Percentiles rank a stretch among this genome's conserved stretches.
Conservation (phyloP, 2,329 filamentous ascomycete species). For the Alternaria postmessia region DNA sequence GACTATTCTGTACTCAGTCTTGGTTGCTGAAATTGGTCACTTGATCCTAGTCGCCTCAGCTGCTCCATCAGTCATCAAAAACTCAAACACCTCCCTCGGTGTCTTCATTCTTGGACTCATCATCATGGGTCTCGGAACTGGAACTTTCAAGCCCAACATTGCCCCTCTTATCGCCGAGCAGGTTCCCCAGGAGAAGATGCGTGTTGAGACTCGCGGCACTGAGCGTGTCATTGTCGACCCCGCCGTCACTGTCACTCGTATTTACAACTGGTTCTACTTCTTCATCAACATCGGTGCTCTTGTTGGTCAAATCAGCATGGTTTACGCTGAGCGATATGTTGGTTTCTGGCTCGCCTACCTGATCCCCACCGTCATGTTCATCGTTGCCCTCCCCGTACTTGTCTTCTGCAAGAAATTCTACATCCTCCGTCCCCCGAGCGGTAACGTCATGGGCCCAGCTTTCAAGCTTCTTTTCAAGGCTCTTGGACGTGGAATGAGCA, state of each 20-base stretch:
- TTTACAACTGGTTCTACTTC: constrained; percentile 65
- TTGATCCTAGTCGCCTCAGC: constrained; percentile 64
- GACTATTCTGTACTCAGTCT: constrained; percentile 64
- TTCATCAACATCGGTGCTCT: constrained; percentile 52
- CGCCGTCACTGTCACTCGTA: constrained; percentile 69
- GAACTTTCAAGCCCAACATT: constrained; percentile 74
- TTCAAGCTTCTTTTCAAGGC: constrained; percentile 61
- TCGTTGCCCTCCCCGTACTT: constrained; percentile 66
- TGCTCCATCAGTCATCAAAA: constrained; percentile 32
- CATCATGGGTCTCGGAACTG: constrained; percentile 71
- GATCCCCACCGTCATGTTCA: constrained; percentile 72
- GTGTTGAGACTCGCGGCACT: constrained; percentile 55
- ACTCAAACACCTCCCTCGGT: constrained; percentile 58
- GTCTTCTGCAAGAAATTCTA: constrained; percentile 68
- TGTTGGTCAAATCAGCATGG: constrained; percentile 49
- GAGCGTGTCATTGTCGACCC: constrained; percentile 72
- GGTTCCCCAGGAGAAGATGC: constrained; percentile 64
- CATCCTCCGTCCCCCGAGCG: constrained; percentile 68
- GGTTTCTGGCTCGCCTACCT: constrained; percentile 78
- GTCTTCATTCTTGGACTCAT: constrained; percentile 66
- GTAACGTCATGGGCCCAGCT: constrained; percentile 73
- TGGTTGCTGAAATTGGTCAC: constrained; percentile 66
- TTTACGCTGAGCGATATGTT: constrained; percentile 57
- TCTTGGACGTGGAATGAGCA: constrained; percentile 64
- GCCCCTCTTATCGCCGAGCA: constrained; percentile 68